These are phyloP conservation scores for Quercus gilva DNA, from an alignment of 306 rosid genomes.

Conservation along the genomic window DNA sequence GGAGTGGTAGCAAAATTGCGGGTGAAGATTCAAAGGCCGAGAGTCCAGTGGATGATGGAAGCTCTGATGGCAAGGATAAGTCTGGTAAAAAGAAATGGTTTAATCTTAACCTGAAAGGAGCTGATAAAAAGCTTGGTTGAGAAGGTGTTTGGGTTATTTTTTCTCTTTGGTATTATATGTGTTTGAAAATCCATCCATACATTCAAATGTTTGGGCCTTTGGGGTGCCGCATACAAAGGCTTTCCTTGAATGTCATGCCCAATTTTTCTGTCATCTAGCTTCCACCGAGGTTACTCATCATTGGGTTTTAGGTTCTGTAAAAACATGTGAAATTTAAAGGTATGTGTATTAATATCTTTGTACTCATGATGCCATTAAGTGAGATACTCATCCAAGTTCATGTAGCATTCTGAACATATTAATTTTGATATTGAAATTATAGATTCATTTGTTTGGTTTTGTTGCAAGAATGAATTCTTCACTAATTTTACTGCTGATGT, in stretches of 20 bases:
- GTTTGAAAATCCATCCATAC: conserved; percentile 26
- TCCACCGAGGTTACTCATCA: conserved; percentile 28
- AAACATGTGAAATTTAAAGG: conserved; percentile 36
- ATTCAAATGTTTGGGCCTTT: conserved; percentile 19
- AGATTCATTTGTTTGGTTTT: conserved; percentile 33
- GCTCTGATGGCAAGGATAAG: conserved; percentile 86
- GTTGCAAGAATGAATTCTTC: neutral
- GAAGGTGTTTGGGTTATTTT: conserved; percentile 19
- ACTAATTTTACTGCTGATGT: neutral
- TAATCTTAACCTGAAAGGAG: conserved; percentile 69
- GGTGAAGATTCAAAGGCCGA: conserved; percentile 64
- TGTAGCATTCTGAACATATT: conserved; percentile 29
- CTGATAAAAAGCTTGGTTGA: conserved; percentile 55
- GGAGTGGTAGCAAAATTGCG: conserved; percentile 64
- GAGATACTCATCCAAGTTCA: neutral
- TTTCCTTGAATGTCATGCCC: conserved; percentile 37
- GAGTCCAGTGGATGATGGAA: conserved; percentile 79
- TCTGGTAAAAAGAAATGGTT: conserved; percentile 94
- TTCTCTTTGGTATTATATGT: conserved; percentile 3
- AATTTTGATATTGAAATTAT: conserved; percentile 36
- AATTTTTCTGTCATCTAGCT: conserved; percentile 37
- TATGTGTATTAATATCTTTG: conserved; percentile 33
- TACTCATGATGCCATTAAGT: neutral
- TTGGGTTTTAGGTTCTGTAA: conserved; percentile 40
- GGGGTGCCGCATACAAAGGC: conserved; percentile 28